These are phyloP conservation scores for Smallanthus sonchifolius DNA, from an alignment of 129 eudicot species.

Conservation along the genomic window DNA sequence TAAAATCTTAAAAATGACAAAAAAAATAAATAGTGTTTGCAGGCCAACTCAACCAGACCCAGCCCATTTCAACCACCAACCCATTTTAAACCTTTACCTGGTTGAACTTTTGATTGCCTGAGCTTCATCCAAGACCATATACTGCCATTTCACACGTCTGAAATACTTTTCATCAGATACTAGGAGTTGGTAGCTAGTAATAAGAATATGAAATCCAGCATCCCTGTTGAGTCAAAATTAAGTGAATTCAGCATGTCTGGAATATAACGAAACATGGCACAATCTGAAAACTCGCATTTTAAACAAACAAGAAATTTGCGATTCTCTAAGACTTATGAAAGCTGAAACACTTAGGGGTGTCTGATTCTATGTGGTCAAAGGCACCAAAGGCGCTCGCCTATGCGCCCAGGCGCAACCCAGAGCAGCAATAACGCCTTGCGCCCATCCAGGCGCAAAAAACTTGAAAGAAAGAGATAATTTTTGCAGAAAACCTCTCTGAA, in stretches of 20 bases:
- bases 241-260: constrained; percentile 12
- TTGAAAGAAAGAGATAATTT: too few species aligned
- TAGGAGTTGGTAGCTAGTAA: constrained; percentile 91
- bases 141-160: constrained; percentile 96
- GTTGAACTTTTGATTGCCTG: constrained; percentile 93
- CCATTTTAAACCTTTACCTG: constrained; percentile 46
- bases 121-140: constrained; percentile 98
- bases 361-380: too few species aligned
- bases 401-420: too few species aligned
- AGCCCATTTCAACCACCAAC: background rate
- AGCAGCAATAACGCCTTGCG: too few species aligned
- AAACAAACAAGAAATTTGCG: constrained; percentile 3
- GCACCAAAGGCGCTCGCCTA: too few species aligned
- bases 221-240: constrained; percentile 53
- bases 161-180: constrained; percentile 92
- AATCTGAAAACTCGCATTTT: constrained; percentile 6
- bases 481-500: too few species aligned
- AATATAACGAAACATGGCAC: background rate
- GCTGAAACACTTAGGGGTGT: background rate
- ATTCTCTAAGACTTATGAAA: background rate
- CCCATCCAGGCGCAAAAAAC: too few species aligned
- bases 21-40: background rate
- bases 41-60: background rate
- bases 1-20: background rate
- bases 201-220: constrained; percentile 95